These are phyloP conservation scores for Teratosphaeria nubilosa DNA, from an alignment of 2,329 filamentous ascomycete genomes.

Conservation along the genomic window DNA sequence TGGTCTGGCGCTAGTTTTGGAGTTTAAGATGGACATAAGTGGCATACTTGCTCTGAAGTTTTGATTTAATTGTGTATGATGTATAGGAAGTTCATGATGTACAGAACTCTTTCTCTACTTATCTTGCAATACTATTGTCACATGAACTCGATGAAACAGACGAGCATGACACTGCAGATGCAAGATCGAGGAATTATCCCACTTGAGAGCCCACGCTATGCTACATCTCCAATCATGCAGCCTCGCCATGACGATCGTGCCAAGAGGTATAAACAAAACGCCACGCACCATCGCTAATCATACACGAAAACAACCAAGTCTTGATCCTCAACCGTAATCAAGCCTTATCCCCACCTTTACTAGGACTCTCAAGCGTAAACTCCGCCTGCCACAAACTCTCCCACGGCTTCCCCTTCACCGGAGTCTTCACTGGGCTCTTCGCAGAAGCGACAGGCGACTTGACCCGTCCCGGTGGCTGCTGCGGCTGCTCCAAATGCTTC, in stretches of 20 bases:
- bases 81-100: neutral
- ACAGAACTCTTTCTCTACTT: neutral
- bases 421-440: constrained; percentile 10
- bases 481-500: constrained; percentile 15
- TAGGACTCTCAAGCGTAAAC: constrained; percentile 23
- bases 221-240: neutral
- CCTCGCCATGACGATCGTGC: neutral
- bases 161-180: neutral
- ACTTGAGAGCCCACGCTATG: neutral
- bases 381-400: constrained; percentile 24
- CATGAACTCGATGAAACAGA: neutral
- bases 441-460: constrained; percentile 1
- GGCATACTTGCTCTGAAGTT: neutral
- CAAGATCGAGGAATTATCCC: neutral
- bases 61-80: neutral
- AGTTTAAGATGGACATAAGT: neutral
- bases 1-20: neutral
- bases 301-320: neutral
- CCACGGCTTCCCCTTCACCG: constrained; percentile 15
- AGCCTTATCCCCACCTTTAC: constrained; percentile 7
- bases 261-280: neutral
- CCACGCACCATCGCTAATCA: neutral
- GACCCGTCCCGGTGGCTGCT: neutral
- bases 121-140: neutral
- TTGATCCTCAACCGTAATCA: neutral